Evolutionary conservation across 306 rosid genomes (phyloP).

Genomic region (Begonia fuchsioides): DNA sequence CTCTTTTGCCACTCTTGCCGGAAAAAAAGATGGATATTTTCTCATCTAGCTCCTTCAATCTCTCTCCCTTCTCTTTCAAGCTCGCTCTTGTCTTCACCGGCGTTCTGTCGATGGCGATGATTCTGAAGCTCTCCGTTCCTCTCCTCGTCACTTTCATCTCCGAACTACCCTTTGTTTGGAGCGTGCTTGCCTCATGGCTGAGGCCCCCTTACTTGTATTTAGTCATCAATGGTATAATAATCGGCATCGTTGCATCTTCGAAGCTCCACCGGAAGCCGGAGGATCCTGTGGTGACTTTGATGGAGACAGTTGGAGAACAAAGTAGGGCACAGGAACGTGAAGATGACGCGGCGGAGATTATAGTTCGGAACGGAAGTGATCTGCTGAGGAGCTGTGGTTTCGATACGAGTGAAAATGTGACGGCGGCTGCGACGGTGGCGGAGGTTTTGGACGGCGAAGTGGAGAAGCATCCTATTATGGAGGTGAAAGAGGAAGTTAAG

Average conservation of each 20-base stretch:
- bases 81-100: slow-evolving; percentile 40
- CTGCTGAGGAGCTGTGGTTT: slow-evolving; percentile 6
- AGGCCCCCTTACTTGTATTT: slow-evolving; percentile 76
- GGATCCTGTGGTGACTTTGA: slow-evolving; percentile 5
- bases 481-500: slow-evolving; percentile 6
- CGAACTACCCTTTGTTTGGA: slow-evolving; percentile 52
- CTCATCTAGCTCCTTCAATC: slow-evolving; percentile 12
- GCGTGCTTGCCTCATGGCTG: slow-evolving; percentile 33
- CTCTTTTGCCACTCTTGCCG: too few species aligned
- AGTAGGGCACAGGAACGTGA: slow-evolving; percentile 1
- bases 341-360: background rate
- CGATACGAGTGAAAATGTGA: slow-evolving; percentile 8
- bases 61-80: slow-evolving; percentile 25
- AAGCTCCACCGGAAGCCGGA: slow-evolving; percentile 28
- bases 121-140: slow-evolving; percentile 48
- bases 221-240: slow-evolving; percentile 62
- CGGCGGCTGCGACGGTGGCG: slow-evolving; percentile 5
- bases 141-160: slow-evolving; percentile 27
- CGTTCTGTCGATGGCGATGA: slow-evolving; percentile 42
- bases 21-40: slow-evolving; percentile 12
- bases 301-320: background rate
- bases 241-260: slow-evolving; percentile 63
- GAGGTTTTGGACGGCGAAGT: slow-evolving; percentile 1
- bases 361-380: background rate
- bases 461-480: background rate